Percentiles rank a stretch among this genome's conserved stretches.
Evolutionary conservation across 345 rosid species (phyloP).

Genomic region (Eucalyptus curtisii): DNA sequence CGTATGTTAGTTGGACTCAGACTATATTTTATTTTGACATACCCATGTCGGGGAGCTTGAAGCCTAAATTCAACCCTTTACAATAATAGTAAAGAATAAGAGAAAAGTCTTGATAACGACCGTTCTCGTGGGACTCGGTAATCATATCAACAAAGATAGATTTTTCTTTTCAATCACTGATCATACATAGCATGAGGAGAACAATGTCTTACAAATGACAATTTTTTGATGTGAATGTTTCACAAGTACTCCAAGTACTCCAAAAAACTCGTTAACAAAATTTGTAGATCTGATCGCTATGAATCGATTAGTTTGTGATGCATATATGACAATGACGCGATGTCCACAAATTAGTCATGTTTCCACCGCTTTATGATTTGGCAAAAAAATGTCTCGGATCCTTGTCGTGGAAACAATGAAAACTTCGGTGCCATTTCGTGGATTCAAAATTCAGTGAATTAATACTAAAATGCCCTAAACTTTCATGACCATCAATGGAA

Average conservation of each 20-base stretch:
- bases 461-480: not conserved
- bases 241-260: not conserved
- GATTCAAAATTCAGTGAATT: not conserved
- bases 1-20: not conserved
- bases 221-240: too few species aligned
- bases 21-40: not conserved
- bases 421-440: not conserved
- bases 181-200: not conserved
- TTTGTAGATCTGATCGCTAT: rapidly evolving
- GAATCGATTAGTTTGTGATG: not conserved
- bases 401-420: not conserved
- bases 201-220: not conserved
- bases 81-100: not conserved
- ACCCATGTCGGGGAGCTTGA: not conserved
- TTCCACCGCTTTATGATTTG: not conserved
- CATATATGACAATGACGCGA: too few species aligned
- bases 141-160: too few species aligned
- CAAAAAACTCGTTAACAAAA: not conserved
- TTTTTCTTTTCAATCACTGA: not conserved
- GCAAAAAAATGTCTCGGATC: not conserved
- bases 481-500: not conserved
- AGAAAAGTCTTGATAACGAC: not conserved
- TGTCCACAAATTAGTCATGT: not conserved
- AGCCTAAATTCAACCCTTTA: not conserved
- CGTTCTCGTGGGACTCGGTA: not conserved